Base-by-base conservation (phyloP, 2,329 filamentous ascomycete species). In the Colletotrichum sp. region DNA sequence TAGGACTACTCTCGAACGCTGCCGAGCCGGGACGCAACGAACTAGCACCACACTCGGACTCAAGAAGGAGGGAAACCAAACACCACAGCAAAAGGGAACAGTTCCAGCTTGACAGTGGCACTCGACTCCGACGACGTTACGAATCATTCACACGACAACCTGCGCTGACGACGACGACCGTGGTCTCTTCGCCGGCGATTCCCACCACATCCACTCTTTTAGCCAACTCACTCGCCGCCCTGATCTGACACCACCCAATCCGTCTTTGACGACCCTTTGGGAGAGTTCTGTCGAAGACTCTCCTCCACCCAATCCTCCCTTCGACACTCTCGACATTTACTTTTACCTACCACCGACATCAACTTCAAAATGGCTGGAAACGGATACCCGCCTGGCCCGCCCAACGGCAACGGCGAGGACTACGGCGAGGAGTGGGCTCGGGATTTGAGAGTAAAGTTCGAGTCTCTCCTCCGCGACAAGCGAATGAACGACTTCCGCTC, bases 391-490 rank as follows among this genome's bases (percentile, higher is more conserved):
- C 81, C 81, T 78, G 80, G 79, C 72, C 79, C 73, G 57, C 65
- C 80, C 43, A 78, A 81, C 69, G 76, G 81, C 59, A 80, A 81
- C 77, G 84, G 81, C 52, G 86, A 89, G 8, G 39, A 43, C 39
- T 91, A 92, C 80, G 93, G 93, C 82, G 94, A 96, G 82, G 90
- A 91, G 81, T 95, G 93, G 92, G 95, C 96, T 30, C 90, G 92
- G 81, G 95, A 96, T 75, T 88, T 99, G 81, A 93, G 95, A 68
- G 88, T 94, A 81, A 94, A 95, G 82, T 98, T 98, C 84, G 95
- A 98, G 83, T 94, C 96, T 78, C 88, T 98, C 76, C 90, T 99
- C 82, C 94, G 95, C 83, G 95, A 95, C 74, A 96, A 95, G 88
- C 92, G 96, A 84, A 92, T 98, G 89, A 96, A 95, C 83, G 95